Evolutionary conservation across 163 green algal genomes (phyloP).

Genomic region (Chlorella variabilis): DNA sequence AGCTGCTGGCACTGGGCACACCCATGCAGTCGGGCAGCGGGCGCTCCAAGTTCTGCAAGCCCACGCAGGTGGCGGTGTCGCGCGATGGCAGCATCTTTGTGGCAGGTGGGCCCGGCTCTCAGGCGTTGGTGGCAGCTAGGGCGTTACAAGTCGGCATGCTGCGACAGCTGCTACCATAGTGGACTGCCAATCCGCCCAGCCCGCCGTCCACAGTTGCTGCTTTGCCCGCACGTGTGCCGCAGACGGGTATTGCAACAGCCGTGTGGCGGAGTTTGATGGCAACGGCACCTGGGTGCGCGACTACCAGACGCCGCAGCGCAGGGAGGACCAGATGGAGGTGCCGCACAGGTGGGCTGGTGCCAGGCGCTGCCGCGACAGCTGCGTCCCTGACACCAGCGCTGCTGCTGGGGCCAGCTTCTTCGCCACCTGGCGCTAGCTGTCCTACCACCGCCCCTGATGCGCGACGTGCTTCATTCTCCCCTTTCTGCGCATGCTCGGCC

Average conservation of each 20-base stretch:
- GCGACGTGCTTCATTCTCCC: too few relatives aligned
- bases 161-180: too few relatives aligned
- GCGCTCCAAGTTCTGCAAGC: slow-evolving; percentile 64
- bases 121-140: too few relatives aligned
- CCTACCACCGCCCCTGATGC: too few relatives aligned
- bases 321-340: slow-evolving; percentile 1
- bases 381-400: not conserved
- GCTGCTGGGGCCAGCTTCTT: not conserved
- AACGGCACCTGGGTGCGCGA: slow-evolving; percentile 39
- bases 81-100: slow-evolving; percentile 80
- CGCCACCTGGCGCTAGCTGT: too few relatives aligned
- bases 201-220: too few relatives aligned
- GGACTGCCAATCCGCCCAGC: too few relatives aligned
- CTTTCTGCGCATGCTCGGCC: not conserved
- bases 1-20: slow-evolving; percentile 64
- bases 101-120: not conserved
- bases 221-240: too few relatives aligned
- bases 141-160: too few relatives aligned
- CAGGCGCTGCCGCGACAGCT: not conserved
- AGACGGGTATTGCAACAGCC: slow-evolving; percentile 92
- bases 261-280: slow-evolving; percentile 68
- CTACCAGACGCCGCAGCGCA: not conserved
- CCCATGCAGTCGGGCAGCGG: slow-evolving; percentile 47
- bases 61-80: slow-evolving; percentile 74
- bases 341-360: slow-evolving; percentile 29